A percentile compares a stretch with the other conserved stretches of the same genome.
These are phyloP conservation scores for Tephrocybe rancida DNA, from an alignment of 768 basidiomycete genomes.

Conservation along the genomic window DNA sequence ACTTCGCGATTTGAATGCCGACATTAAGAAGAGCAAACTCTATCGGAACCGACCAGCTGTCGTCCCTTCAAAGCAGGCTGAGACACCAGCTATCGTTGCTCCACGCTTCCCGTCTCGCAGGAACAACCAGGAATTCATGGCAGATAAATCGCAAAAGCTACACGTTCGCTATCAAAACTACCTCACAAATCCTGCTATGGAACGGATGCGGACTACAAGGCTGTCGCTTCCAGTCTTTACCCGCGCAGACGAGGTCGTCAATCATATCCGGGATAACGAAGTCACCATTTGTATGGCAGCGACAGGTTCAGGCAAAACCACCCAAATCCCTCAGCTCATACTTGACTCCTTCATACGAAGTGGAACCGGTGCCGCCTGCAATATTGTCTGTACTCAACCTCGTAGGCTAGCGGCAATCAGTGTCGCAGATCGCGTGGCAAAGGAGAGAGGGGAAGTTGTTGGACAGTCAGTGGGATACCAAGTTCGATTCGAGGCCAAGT, in stretches of 20 bases:
- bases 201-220: conserved; percentile 69
- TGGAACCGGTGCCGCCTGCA: conserved; percentile 83
- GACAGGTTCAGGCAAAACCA: conserved; percentile 93
- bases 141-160: conserved; percentile 61
- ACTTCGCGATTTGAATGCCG: conserved; percentile 68
- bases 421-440: conserved; percentile 88
- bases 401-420: conserved; percentile 90
- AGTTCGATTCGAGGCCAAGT: conserved; percentile 85
- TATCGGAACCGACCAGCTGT: conserved; percentile 64
- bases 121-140: conserved; percentile 31
- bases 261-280: conserved; percentile 73
- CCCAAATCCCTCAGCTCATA: conserved; percentile 91
- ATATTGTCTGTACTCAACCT: conserved; percentile 93
- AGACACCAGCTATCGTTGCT: not conserved
- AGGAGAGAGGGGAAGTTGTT: conserved; percentile 75
- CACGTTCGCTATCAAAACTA: conserved; percentile 57
- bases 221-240: conserved; percentile 75
- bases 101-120: conserved; percentile 20
- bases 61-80: conserved; percentile 7
- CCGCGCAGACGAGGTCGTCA: conserved; percentile 64
- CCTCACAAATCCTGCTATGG: conserved; percentile 57
- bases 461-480: conserved; percentile 87
- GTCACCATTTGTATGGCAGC: conserved; percentile 90
- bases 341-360: conserved; percentile 80
- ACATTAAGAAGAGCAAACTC: conserved; percentile 63